Conservation (phyloP, 139 green algal species). For the Volvox africanus region DNA sequence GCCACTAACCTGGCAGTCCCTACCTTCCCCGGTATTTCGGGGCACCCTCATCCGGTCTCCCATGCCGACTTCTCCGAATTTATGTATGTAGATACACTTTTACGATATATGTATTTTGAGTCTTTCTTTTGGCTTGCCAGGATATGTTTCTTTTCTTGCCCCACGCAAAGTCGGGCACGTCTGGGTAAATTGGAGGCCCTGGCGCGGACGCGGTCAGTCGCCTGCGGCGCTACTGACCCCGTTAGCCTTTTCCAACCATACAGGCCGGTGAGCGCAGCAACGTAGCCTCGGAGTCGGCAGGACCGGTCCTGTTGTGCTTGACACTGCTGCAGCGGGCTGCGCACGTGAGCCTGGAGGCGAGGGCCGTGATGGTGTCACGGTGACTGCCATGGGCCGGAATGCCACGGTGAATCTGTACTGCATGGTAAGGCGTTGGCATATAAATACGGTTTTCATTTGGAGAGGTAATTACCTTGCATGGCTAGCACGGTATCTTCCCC, state of each 20-base stretch:
- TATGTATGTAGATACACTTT: too few relatives aligned
- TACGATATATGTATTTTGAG: too few relatives aligned
- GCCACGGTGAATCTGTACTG: not conserved
- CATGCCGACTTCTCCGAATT: too few relatives aligned
- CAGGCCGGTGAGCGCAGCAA: too few relatives aligned
- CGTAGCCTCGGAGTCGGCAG: not conserved
- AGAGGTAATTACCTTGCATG: too few relatives aligned
- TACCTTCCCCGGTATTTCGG: too few relatives aligned
- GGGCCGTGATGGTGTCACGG: not conserved
- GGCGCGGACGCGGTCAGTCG: not conserved
- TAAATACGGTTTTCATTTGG: too few relatives aligned
- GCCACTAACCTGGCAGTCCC: too few relatives aligned
- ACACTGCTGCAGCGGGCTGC: conserved; percentile 37
- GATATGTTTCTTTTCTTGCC: not conserved
- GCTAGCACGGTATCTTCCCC: too few relatives aligned
- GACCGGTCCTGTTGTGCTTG: conserved; percentile 10
- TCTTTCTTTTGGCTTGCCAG: too few relatives aligned
- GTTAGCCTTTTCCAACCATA: too few relatives aligned
- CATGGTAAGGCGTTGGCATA: not conserved
- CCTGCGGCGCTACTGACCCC: not conserved
- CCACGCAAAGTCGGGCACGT: not conserved
- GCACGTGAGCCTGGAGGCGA: conserved; percentile 12
- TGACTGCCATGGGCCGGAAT: conserved; percentile 12
- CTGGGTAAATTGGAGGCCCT: conserved; percentile 1
- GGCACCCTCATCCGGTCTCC: too few relatives aligned